Conservation (phyloP, 1,284 basidiomycete species). For the Ustilago xerochloae region DNA sequence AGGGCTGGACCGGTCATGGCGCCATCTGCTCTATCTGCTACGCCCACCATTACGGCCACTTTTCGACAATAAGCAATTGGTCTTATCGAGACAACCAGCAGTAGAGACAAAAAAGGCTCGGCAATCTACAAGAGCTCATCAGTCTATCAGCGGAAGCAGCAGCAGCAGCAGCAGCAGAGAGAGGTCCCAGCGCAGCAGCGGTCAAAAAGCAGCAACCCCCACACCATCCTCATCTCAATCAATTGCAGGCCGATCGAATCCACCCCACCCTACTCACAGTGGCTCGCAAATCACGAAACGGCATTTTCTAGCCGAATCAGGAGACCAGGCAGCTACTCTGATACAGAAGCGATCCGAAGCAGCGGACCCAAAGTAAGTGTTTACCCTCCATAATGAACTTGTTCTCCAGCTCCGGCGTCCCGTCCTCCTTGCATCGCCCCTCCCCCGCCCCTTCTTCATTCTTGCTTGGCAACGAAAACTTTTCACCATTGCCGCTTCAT, state of each 20-base stretch:
- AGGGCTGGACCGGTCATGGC: conserved; percentile 9
- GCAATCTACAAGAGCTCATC: background rate
- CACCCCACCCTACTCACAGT: conserved; percentile 10
- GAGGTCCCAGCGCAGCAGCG: conserved; percentile 1
- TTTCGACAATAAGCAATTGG: background rate
- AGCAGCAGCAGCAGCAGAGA: conserved; percentile 1
- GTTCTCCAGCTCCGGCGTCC: too few species aligned
- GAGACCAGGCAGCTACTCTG: background rate
- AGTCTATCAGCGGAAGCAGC: background rate
- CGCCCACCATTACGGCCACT: conserved; percentile 22
- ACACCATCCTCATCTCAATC: conserved; percentile 22
- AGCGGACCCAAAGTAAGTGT: conserved; percentile 17
- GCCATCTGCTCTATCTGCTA: conserved; percentile 7
- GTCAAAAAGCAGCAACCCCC: conserved; percentile 2
- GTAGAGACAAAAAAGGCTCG: background rate
- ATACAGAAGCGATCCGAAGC: conserved; percentile 14
- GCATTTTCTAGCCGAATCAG: background rate
- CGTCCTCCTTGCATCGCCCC: too few species aligned
- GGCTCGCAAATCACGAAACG: background rate
- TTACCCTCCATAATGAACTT: background rate
- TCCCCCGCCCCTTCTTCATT: too few species aligned
- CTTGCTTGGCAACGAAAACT: too few species aligned
- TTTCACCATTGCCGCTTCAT: too few species aligned
- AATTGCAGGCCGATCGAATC: background rate
- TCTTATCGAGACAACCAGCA: background rate